These are phyloP conservation scores for Trichoderma sp. DNA, from an alignment of 2,329 filamentous ascomycete genomes.

Conservation along the genomic window DNA sequence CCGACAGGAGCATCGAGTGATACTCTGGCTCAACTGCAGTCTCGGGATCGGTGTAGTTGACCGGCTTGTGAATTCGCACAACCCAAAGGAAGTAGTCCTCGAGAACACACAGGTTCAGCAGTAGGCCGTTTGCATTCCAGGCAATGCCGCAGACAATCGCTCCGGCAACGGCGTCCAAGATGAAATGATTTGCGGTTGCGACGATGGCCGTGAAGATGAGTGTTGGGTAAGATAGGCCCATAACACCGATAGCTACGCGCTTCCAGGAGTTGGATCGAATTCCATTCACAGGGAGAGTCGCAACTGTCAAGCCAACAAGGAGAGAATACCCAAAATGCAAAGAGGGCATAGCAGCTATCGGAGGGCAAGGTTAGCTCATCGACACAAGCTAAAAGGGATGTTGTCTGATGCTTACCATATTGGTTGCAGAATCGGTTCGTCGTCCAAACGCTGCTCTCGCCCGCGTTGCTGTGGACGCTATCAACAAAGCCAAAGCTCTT, in stretches of 20 bases:
- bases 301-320: conserved; percentile 67
- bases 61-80: conserved; percentile 63
- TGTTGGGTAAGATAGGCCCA: conserved; percentile 62
- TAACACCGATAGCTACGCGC: conserved; percentile 41
- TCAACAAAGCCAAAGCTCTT: conserved; percentile 61
- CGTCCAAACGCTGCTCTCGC: conserved; percentile 65
- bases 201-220: conserved; percentile 66
- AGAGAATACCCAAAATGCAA: conserved; percentile 74
- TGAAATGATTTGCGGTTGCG: conserved; percentile 70
- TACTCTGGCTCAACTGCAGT: conserved; percentile 36
- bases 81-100: conserved; percentile 67
- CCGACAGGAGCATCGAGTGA: conserved; percentile 21
- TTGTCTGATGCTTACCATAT: conserved; percentile 51
- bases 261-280: conserved; percentile 50
- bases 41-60: conserved; percentile 39
- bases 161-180: conserved; percentile 68
- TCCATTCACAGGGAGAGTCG: conserved; percentile 59
- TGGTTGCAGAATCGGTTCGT: conserved; percentile 68
- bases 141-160: conserved; percentile 61
- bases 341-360: conserved; percentile 66
- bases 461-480: conserved; percentile 50
- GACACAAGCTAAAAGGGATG: too few species aligned
- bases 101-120: conserved; percentile 61
- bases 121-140: conserved; percentile 53
- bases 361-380: background rate